phyloP scores from a whole-genome alignment of 2,329 filamentous ascomycete species.

The Diaporthe caulivora region DNA sequence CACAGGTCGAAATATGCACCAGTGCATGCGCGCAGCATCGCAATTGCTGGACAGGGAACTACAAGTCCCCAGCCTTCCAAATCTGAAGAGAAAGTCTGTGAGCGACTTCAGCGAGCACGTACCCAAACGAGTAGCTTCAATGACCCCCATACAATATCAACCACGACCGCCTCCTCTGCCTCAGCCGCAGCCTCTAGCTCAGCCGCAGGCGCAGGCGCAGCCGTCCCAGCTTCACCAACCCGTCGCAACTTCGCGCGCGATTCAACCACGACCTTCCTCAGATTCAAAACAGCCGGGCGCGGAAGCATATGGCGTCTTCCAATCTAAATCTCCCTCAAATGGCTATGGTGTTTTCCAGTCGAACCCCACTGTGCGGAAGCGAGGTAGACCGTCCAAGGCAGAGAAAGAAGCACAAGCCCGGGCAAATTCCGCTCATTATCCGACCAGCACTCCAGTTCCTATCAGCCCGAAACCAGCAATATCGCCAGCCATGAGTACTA shows the following conservation, averaged over 20 bases:
- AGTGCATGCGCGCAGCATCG: constrained; percentile 49
- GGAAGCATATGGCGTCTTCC: constrained; percentile 33
- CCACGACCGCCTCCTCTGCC: constrained; percentile 32
- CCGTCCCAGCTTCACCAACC: constrained; percentile 35
- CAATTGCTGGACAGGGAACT: constrained; percentile 47
- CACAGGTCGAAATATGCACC: constrained; percentile 51
- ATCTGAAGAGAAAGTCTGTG: constrained; percentile 49
- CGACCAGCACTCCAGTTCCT: constrained; percentile 43
- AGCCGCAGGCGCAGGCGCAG: constrained; percentile 33
- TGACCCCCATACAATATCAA: constrained; percentile 38
- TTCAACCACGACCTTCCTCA: constrained; percentile 48
- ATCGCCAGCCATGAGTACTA: constrained; percentile 7
- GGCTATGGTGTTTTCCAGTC: constrained; percentile 38
- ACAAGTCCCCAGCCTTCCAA: constrained; percentile 44
- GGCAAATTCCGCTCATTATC: constrained; percentile 39
- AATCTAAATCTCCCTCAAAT: constrained; percentile 39
- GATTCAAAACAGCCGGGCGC: constrained; percentile 42
- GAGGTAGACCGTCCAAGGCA: constrained; percentile 51
- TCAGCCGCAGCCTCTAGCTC: constrained; percentile 28
- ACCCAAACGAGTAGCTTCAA: constrained; percentile 48
- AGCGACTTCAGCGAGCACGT: constrained; percentile 47
- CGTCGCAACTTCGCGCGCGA: constrained; percentile 42
- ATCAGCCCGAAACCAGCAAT: constrained; percentile 40
- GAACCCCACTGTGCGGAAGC: constrained; percentile 44
- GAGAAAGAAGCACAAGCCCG: constrained; percentile 47